Evolutionary conservation across 2,329 filamentous ascomycete genomes (phyloP).

Genomic region (Dendryphion nanum): DNA sequence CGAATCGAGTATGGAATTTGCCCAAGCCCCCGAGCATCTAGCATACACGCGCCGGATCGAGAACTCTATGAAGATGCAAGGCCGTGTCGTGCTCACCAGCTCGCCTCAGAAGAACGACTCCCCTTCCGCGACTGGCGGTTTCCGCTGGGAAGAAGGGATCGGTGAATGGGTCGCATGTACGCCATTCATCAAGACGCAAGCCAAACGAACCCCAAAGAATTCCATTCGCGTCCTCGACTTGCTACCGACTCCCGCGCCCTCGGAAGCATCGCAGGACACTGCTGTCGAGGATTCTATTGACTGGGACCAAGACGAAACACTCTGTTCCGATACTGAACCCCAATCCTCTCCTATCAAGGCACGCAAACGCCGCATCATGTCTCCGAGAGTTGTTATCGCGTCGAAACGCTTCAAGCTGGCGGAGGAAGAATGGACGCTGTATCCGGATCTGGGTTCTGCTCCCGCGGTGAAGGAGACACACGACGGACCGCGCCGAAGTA

Average conservation of each 20-base stretch:
- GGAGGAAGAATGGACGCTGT: too few species aligned
- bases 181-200: constrained; percentile 29
- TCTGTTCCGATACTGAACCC: constrained; percentile 11
- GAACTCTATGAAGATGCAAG: constrained; percentile 27
- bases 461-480: too few species aligned
- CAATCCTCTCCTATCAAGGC: constrained; percentile 28
- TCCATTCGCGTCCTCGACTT: constrained; percentile 20
- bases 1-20: constrained; percentile 38
- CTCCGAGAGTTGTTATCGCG: constrained; percentile 27
- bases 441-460: too few species aligned
- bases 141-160: constrained; percentile 46
- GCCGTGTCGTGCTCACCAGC: constrained; percentile 22
- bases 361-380: constrained; percentile 19
- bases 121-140: constrained; percentile 26
- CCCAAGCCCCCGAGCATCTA: constrained; percentile 26
- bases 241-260: constrained; percentile 27
- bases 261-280: constrained; percentile 11
- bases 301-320: constrained; percentile 10
- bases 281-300: constrained; percentile 3
- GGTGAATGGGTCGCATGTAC: constrained; percentile 48
- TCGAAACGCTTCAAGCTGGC: constrained; percentile 15
- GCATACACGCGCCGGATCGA: constrained; percentile 31
- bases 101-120: constrained; percentile 30
- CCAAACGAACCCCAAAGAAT: constrained; percentile 12
- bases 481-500: too few species aligned